These are phyloP conservation scores for Astrothelium subdiscretum DNA, from an alignment of 495 filamentous ascomycete genomes.

Conservation along the genomic window DNA sequence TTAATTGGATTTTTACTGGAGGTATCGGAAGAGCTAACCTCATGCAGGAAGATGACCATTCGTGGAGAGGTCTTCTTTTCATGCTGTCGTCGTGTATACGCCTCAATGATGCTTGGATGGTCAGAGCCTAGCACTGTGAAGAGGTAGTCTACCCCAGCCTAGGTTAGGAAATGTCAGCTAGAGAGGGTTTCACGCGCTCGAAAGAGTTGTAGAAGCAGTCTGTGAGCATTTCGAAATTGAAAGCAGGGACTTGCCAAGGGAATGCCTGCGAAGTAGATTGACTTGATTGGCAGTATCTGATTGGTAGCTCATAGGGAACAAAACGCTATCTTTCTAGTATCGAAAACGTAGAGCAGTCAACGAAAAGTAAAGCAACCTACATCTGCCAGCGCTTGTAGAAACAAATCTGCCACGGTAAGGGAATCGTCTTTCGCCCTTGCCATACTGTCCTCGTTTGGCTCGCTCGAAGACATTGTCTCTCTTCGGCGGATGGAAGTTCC, in stretches of 20 bases:
- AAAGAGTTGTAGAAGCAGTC: too few relatives aligned
- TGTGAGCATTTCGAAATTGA: too few relatives aligned
- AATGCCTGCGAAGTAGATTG: too few relatives aligned
- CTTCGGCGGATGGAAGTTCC: background rate
- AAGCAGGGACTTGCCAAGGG: too few relatives aligned
- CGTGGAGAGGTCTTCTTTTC: conserved; percentile 16
- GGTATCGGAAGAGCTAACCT: conserved; percentile 10
- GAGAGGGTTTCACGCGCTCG: too few relatives aligned
- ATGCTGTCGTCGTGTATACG: conserved; percentile 13
- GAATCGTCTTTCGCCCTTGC: background rate
- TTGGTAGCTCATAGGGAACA: too few relatives aligned
- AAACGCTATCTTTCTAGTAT: too few relatives aligned
- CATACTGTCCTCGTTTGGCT: background rate
- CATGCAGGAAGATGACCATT: conserved; percentile 25
- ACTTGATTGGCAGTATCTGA: too few relatives aligned
- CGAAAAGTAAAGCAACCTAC: too few relatives aligned
- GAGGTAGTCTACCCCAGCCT: conserved; percentile 14
- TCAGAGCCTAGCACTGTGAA: conserved; percentile 20
- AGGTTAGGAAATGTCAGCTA: background rate
- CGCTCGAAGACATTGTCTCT: background rate
- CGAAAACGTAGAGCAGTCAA: too few relatives aligned
- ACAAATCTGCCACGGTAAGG: conserved; percentile 5
- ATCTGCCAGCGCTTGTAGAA: conserved; percentile 4
- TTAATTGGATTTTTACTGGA: background rate
- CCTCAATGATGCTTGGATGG: conserved; percentile 21